Conservation (phyloP, 352 stramenopile species). For the Globisporangium cystogenes region DNA sequence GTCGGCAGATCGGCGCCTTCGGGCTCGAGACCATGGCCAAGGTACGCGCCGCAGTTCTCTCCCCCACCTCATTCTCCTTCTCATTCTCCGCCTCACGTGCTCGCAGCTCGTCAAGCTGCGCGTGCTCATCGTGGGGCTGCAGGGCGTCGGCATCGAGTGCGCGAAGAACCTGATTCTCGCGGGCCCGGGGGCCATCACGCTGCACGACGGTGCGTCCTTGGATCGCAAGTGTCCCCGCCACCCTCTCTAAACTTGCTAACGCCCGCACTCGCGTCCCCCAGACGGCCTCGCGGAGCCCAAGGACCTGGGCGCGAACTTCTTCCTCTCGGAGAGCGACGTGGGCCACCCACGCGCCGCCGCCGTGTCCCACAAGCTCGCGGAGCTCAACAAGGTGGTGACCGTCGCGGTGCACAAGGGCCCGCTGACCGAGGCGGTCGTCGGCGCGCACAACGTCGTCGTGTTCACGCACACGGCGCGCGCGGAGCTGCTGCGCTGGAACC, state of each 20-base stretch:
- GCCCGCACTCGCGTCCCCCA: constrained; percentile 4
- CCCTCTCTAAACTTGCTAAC: not conserved
- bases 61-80: not conserved
- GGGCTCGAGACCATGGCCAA: constrained; percentile 91
- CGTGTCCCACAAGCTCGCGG: constrained; percentile 77
- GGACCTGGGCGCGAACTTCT: constrained; percentile 93
- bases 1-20: constrained; percentile 89
- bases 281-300: constrained; percentile 66
- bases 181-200: constrained; percentile 81
- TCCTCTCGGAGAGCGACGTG: constrained; percentile 81
- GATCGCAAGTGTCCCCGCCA: too few species aligned
- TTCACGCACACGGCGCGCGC: constrained; percentile 72
- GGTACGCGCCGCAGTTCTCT: constrained; percentile 23
- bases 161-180: constrained; percentile 93
- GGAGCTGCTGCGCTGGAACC: constrained; percentile 87
- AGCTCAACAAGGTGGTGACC: constrained; percentile 90
- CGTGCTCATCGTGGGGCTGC: constrained; percentile 83
- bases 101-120: constrained; percentile 70
- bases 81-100: not conserved
- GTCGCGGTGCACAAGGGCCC: constrained; percentile 68
- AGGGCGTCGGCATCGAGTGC: constrained; percentile 85
- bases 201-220: constrained; percentile 70
- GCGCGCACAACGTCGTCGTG: constrained; percentile 83
- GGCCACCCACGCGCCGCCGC: constrained; percentile 53
- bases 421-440: constrained; percentile 60